Evolutionary conservation across 108 stramenopile genomes (phyloP).

Genomic region (Skeletonema marinoi): DNA sequence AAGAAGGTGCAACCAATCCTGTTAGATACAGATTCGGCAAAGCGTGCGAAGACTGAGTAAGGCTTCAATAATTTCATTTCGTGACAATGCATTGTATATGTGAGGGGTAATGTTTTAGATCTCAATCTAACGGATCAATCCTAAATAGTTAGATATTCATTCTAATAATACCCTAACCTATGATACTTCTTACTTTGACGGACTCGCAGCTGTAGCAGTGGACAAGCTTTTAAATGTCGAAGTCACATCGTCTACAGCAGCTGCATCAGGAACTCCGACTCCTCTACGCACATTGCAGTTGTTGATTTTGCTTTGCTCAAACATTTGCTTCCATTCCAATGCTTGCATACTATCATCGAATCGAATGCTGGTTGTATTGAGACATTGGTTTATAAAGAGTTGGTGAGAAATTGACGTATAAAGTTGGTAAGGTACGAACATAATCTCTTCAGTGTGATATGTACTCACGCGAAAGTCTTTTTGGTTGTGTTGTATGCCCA

Average conservation of each 20-base stretch:
- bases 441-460: too few relatives aligned
- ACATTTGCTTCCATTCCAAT: conserved; percentile 17
- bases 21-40: background rate
- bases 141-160: background rate
- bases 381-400: too few relatives aligned
- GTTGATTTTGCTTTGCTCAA: conserved; percentile 19
- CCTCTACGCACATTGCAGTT: conserved; percentile 19
- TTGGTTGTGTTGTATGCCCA: conserved; percentile 20
- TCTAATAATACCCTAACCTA: background rate
- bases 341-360: conserved; percentile 23
- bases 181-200: background rate
- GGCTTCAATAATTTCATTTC: background rate
- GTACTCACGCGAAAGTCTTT: conserved; percentile 12
- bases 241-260: conserved; percentile 22
- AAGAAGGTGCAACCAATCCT: conserved; percentile 3
- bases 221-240: conserved; percentile 14
- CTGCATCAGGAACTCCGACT: conserved; percentile 15
- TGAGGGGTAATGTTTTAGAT: background rate
- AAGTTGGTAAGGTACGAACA: too few relatives aligned
- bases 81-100: background rate
- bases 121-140: background rate
- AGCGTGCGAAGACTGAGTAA: background rate
- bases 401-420: too few relatives aligned
- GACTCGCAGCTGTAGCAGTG: background rate
- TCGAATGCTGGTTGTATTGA: background rate